Base-by-base conservation (phyloP, 2,329 filamentous ascomycete genomes). In the Hypoxylon sp. region DNA sequence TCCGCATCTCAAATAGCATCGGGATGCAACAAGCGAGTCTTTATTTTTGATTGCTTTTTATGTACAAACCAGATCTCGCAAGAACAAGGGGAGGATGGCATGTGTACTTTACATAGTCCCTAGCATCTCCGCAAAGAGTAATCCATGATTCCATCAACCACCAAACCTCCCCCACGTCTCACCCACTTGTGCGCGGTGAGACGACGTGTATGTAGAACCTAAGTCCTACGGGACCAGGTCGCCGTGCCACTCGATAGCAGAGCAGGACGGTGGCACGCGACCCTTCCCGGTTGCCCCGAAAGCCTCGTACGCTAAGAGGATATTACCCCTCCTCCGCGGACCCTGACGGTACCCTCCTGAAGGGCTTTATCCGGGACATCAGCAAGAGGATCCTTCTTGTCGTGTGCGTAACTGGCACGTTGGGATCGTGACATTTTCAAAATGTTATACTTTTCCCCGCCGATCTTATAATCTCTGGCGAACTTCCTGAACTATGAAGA, bases 341-440 rank as follows among this genome's bases (percentile, higher is more conserved):
- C 17, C 32, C 47, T 51, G 9, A 64, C 36, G 8, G 54, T 58
- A 15, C 60, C 61, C 8, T 55, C 47, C 25, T 50, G 49, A 7
- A 63, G 43, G 6, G 58, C 59, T 31, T 59, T 58, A 20, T 62
- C 57, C 5, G 61, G 52, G 15, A 64, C 38, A 3, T 54, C 36
- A 15, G 55, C 59, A 12, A 64, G 54, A 8, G 62, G 62, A 16
- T 62, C 60, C 26, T 62, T 61, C 44, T 59, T 51, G 32, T 64
- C 31, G 19, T 58, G 46, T 12, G 57, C 45, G 29, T 59, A 48
- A 19, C 26, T 42, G 7, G 53, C 54, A n/a, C 62, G 61, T 34
- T 63, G 34, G 16, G 41, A 52, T 16, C 57, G 55, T 16, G 62
- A 59, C 51, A 57, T 60, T 37, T 55, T 56, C 8, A 62, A 37